phyloP scores from a whole-genome alignment of 352 stramenopile genomes.

The Phytophthora sansomeana region DNA sequence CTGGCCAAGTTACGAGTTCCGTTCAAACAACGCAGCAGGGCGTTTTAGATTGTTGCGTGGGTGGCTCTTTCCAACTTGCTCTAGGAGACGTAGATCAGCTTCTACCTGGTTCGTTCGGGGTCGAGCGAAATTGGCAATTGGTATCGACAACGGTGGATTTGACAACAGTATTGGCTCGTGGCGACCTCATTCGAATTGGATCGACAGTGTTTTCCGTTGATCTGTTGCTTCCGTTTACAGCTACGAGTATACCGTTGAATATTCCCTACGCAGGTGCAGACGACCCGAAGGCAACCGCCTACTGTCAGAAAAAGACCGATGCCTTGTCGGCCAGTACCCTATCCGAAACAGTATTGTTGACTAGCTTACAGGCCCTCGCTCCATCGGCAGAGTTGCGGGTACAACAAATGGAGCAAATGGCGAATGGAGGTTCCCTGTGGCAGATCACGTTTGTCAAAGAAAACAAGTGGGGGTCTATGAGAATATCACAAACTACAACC shows the following conservation, averaged over 20 bases:
- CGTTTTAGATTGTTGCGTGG: not conserved
- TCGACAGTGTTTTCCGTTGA: not conserved
- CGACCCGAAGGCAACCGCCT: not conserved
- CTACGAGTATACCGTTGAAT: not conserved
- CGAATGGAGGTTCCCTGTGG: slow-evolving; percentile 1
- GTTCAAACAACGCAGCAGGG: not conserved
- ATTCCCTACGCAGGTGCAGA: not conserved
- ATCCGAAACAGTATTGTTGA: not conserved
- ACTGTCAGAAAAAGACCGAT: not conserved
- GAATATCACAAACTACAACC: not conserved
- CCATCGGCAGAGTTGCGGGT: not conserved
- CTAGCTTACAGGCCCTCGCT: not conserved
- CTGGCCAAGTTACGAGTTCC: not conserved
- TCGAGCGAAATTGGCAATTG: not conserved
- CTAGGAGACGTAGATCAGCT: not conserved
- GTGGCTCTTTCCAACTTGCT: not conserved
- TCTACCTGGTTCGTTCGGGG: not conserved
- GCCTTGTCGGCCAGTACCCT: not conserved
- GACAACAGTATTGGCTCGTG: not conserved
- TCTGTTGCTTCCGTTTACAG: not conserved
- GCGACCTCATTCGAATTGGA: not conserved
- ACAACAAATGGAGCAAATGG: not conserved
- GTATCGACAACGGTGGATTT: not conserved
- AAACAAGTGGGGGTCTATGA: not conserved
- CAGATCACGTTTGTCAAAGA: not conserved